Base-by-base conservation (phyloP, 305 asterid species). In the Solanum chacoense region DNA sequence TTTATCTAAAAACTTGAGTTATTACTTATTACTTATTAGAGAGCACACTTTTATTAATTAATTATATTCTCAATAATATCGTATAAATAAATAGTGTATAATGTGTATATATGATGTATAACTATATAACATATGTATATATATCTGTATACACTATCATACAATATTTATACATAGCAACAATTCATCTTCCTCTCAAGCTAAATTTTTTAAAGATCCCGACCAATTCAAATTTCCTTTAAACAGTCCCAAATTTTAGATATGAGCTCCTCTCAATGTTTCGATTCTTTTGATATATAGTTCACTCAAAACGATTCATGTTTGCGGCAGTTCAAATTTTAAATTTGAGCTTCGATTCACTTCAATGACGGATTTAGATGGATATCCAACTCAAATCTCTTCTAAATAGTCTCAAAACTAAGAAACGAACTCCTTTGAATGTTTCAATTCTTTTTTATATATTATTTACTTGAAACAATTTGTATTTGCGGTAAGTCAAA, bases 371-470 rank as follows among this genome's bases (percentile, higher is more conserved):
- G 2, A 59, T 59, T 59, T 59, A 7, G 11, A 59, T 20, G 5
- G 69, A 20, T 5, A 59, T 59, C 26, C 11, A 3, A 8, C 26
- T 59, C 69, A 59, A 59, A 7, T 59, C 26, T 59, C 26, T 59
- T 59, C 10, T 20, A 59, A 3, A 20, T 0, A 20, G 11, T 20
- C 5, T 20, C 69, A 59, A 59, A 20, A 59, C 6, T 59, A 20
- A 59, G 69, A 59, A 20, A 20, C 0, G 2, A 7, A 20, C 26
- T 59, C 24, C 4, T 59, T 20, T 16, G 0, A 0, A 59, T 8
- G 69, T 20, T 59, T 59, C 2, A 20, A 59, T 59, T 59, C 26
- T 20, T 18, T 14, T 59, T 3, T 20, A 20, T 59, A 8, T 55
- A 55, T 55, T 55, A 55, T 55, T 55, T 18, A 55, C 11, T 55